phyloP scores from a whole-genome alignment of 148 eudicot species.

The Agrostemma githago region DNA sequence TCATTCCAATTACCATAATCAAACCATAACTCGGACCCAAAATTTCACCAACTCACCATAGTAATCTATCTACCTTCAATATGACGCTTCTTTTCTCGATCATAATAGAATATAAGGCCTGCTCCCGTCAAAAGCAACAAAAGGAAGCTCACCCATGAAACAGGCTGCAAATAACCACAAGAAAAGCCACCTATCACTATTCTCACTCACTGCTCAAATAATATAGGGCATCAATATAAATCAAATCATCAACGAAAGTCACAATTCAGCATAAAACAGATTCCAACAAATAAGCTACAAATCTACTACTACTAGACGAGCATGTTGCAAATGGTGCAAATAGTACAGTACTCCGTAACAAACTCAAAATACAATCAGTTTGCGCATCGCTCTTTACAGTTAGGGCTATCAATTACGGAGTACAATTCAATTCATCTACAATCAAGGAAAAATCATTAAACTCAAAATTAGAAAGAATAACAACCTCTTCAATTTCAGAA shows the following conservation, averaged over 20 bases:
- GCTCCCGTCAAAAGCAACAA: conserved; percentile 81
- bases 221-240: background rate
- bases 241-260: background rate
- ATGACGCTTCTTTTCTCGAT: conserved; percentile 75
- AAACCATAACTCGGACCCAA: conserved; percentile 13
- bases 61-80: conserved; percentile 92
- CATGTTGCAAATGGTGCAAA: no score
- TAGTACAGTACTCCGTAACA: no score
- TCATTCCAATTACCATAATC: background rate
- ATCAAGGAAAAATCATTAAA: no score
- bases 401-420: no score
- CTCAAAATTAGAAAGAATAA: background rate
- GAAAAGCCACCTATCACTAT: conserved; percentile 4
- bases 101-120: conserved; percentile 73
- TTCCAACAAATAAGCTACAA: no score
- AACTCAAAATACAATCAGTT: no score
- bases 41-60: conserved; percentile 23
- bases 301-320: no score
- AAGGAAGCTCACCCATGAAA: conserved; percentile 94
- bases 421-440: no score
- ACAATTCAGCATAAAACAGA: no score
- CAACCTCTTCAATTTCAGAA: background rate
- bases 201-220: background rate
- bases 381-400: no score
- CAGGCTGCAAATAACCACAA: conserved; percentile 54